Evolutionary conservation across 1,284 basidiomycete species (phyloP), one percentile per base, ranked within the genome.

Genomic region (Kalmanozyma brasiliensis): DNA sequence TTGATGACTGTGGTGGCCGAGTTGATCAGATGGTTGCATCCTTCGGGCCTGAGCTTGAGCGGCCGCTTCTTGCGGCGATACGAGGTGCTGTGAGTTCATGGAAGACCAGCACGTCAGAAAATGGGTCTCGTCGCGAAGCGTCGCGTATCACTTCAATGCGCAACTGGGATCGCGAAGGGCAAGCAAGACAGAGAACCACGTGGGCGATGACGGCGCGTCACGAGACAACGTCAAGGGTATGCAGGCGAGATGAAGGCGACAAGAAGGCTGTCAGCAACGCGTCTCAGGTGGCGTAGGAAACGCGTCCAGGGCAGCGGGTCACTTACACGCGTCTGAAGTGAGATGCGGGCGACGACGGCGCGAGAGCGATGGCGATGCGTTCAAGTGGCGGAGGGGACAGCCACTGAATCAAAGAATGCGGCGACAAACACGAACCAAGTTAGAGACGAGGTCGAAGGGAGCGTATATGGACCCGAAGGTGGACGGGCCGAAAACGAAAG

Each of bases 11-110:
- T 67, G 63, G 49, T 72, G 68, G 36, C 58, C 55, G 23, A 66
- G 58, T 49, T 58, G 45, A 55, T 72, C 59, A 32, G 63, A 62
- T 44, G 68, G 63, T 58, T 72, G 63, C 68, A 72, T 62, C 33
- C 68, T 66, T 57, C 68, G 58, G 52, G 68, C 68, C 59, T 72
- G 68, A 35, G 68, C 68, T 61, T 72, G 68, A 56, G 68, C 68
- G 48, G 63, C 68, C 47, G 68, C 68, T 61, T 72, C 68, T 59
- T 72, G 68, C 49, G 68, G 68, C 55, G 68, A 72, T 33, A 72
- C 68, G 52, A 72, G 68, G 29, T 72, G 63, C 52, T 72, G 68
- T 51, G 68, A 72, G 58, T 63, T 56, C 68, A 72, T 72, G 55
- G 56, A 60, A 46, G 24, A 30, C n/a, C 57, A 56, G 63, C 63